These are phyloP conservation scores for Coniferiporia sulphurascens DNA, from an alignment of 1,284 basidiomycete species.

Conservation along the genomic window DNA sequence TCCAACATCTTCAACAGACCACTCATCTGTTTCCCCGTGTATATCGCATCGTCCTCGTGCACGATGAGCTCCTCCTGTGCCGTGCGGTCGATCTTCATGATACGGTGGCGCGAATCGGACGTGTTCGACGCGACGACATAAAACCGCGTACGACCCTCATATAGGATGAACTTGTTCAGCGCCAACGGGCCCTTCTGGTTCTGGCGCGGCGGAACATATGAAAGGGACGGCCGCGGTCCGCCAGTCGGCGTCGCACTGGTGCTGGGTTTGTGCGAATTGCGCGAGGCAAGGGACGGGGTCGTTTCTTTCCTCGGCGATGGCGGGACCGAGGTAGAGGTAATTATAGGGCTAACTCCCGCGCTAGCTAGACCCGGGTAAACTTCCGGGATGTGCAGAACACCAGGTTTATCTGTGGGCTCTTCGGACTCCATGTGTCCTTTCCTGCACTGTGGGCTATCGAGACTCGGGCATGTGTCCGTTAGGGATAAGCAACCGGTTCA, in stretches of 20 bases:
- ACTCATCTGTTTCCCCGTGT: conserved; percentile 85
- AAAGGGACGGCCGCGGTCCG: conserved; percentile 16
- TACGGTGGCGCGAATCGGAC: conserved; percentile 78
- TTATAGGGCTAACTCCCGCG: conserved; percentile 5
- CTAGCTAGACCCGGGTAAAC: background rate
- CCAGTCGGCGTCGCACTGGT: background rate
- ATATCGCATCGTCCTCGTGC: conserved; percentile 83
- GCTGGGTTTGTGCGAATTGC: conserved; percentile 18
- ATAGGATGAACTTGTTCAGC: conserved; percentile 87
- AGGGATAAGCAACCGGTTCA: too few species aligned
- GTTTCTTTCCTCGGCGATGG: conserved; percentile 18
- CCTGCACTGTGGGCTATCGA: too few species aligned
- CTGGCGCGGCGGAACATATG: conserved; percentile 19
- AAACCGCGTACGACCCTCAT: conserved; percentile 85
- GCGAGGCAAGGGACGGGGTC: conserved; percentile 19
- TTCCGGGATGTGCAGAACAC: conserved; percentile 2
- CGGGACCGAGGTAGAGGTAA: conserved; percentile 3
- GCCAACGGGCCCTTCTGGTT: conserved; percentile 30
- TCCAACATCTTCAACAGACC: conserved; percentile 91
- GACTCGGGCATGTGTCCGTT: too few species aligned
- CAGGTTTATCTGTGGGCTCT: background rate
- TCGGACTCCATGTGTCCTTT: background rate
- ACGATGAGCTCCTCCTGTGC: conserved; percentile 69
- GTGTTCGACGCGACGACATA: conserved; percentile 87
- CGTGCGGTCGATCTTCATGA: conserved; percentile 89